Evolutionary conservation across 2,329 filamentous ascomycete genomes (phyloP), one percentile per base, ranked within the genome.

Genomic region (Colletotrichum lini): DNA sequence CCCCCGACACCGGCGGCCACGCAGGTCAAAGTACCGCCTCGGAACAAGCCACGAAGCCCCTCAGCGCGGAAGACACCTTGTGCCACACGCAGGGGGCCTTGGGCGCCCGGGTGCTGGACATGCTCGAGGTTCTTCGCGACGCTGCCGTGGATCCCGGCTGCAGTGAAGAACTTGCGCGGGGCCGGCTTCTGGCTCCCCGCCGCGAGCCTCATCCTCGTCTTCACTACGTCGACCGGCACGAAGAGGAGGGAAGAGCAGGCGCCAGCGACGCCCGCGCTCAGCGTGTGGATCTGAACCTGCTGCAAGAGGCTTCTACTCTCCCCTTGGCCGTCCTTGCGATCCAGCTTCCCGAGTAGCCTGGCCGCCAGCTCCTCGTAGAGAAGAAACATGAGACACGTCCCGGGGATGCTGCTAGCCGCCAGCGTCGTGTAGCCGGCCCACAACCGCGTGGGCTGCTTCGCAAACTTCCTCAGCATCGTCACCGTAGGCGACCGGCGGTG

Each of bases 191-290:
- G 38, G 4, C 42, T 35, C 0, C 73, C 73, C 9, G 71, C 73
- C 2, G 72, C 72, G 6, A 75, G 72, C 30, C 73, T 73, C 73
- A 74, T 75, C 13, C 73, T 57, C 16, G 74, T 75, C 62, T 74
- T 74, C 35, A 75, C 73, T 1, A 75, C 72, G 44, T 75, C 74
- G 3, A 74, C 66, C 0, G 74, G 73, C 15, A 75, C 74, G 47
- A 75, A 75, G 7, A 75, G n/a, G 2, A 53, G 59, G 3, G 65
- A 65, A 16, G 62, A 44, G 4, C 49, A 44, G 26, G 73, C 65
- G 1, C 72, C 74, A 5, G 73, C 66, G 13, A 73, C 12, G 0
- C 40, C 74, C 0, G 72, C 74, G 18, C 74, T 72, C n/a, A 64
- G n/a, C 2, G 60, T 23, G 44, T 52, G 63, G 4, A 50, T 21